phyloP scores from a whole-genome alignment of 768 basidiomycete species.

The Aureoboletus auriporus region DNA sequence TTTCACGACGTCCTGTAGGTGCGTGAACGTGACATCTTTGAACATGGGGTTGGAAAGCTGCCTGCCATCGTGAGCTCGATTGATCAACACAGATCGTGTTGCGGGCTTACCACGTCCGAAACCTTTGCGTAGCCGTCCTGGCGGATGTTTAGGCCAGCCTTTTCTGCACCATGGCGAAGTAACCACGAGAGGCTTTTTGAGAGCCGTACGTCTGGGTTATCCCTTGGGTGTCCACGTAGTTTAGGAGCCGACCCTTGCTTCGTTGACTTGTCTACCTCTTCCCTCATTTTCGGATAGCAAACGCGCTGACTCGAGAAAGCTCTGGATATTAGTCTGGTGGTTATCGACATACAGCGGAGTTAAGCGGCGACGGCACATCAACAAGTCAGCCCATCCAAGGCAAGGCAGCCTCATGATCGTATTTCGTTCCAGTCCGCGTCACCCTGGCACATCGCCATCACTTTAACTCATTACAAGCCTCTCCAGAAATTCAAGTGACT shows the following conservation, averaged over 20 bases:
- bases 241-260: slow-evolving; percentile 33
- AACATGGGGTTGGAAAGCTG: slow-evolving; percentile 73
- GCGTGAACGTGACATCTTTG: slow-evolving; percentile 49
- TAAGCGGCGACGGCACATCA: neutral
- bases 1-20: slow-evolving; percentile 60
- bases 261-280: slow-evolving; percentile 3
- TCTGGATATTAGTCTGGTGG: neutral
- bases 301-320: slow-evolving; percentile 2
- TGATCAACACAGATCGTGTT: neutral
- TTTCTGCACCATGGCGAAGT: slow-evolving; percentile 84
- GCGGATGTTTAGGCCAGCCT: slow-evolving; percentile 71
- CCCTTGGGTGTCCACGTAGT: slow-evolving; percentile 55
- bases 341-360: slow-evolving; percentile 12
- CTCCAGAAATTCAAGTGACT: slow-evolving; percentile 18
- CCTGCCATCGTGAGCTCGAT: slow-evolving; percentile 5
- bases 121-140: slow-evolving; percentile 85
- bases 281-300: slow-evolving; percentile 7
- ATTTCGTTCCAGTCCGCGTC: slow-evolving; percentile 6
- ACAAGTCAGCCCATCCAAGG: neutral
- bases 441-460: neutral
- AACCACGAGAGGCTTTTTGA: slow-evolving; percentile 91
- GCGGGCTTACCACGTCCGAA: slow-evolving; percentile 68
- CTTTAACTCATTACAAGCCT: slow-evolving; percentile 6
- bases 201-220: slow-evolving; percentile 63
- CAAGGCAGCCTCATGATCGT: slow-evolving; percentile 10